Conservation (phyloP, 2,329 filamentous ascomycete genomes). For the Tolypocladium tropicale region DNA sequence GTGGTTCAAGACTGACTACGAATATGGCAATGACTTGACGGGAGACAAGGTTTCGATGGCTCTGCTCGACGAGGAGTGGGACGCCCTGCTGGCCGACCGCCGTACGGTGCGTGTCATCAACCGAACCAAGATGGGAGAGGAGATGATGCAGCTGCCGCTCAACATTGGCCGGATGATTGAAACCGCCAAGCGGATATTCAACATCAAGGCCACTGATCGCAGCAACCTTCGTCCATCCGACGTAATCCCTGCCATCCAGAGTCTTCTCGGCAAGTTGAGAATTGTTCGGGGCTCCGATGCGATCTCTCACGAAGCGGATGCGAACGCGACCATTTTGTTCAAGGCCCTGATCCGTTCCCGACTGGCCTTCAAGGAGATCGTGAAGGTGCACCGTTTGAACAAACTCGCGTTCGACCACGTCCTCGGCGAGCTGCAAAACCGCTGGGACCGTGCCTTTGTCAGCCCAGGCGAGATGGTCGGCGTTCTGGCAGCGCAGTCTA, state of each 20-base stretch:
- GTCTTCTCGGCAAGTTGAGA: slow-evolving; percentile 64
- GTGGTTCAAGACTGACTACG: slow-evolving; percentile 48
- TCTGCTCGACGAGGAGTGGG: slow-evolving; percentile 81
- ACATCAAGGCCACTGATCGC: slow-evolving; percentile 72
- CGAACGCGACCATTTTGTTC: slow-evolving; percentile 81
- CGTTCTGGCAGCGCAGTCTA: slow-evolving; percentile 93
- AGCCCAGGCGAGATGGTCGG: slow-evolving; percentile 98
- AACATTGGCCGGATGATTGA: slow-evolving; percentile 89
- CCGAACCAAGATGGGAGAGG: slow-evolving; percentile 60
- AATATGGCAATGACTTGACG: slow-evolving; percentile 76
- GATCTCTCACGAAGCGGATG: slow-evolving; percentile 77
- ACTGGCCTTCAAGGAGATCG: slow-evolving; percentile 86
- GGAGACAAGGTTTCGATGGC: slow-evolving; percentile 83
- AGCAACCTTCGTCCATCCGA: slow-evolving; percentile 86
- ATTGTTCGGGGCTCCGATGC: slow-evolving; percentile 79
- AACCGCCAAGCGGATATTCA: slow-evolving; percentile 81
- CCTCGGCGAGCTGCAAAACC: slow-evolving; percentile 78
- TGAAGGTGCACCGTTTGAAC: slow-evolving; percentile 75
- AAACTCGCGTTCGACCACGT: slow-evolving; percentile 90
- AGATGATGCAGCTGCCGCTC: slow-evolving; percentile 82
- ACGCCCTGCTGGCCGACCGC: slow-evolving; percentile 65
- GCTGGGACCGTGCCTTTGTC: slow-evolving; percentile 77
- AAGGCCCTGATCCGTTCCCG: slow-evolving; percentile 85
- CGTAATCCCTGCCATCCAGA: slow-evolving; percentile 69
- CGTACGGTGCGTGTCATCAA: slow-evolving; percentile 62